These are phyloP conservation scores for Didymella pomorum DNA, from an alignment of 2,329 filamentous ascomycete species.

Conservation along the genomic window DNA sequence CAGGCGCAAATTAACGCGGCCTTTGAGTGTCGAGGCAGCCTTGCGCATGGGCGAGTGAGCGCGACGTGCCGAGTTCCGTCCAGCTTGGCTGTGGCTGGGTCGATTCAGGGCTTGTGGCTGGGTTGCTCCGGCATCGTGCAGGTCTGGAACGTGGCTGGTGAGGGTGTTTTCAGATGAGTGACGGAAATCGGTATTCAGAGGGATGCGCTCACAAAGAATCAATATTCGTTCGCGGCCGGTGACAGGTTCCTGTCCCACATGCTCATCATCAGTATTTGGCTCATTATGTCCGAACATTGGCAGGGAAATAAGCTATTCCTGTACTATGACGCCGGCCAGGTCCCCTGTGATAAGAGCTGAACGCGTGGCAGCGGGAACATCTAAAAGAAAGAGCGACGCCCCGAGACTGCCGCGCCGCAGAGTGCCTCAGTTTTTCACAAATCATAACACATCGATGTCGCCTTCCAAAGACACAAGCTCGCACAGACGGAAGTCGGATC, in stretches of 20 bases:
- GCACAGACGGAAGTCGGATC: background rate
- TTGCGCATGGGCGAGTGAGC: background rate
- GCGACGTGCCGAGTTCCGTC: background rate
- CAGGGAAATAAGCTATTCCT: background rate
- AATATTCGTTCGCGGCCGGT: background rate
- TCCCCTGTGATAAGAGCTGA: background rate
- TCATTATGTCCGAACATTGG: background rate
- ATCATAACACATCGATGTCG: background rate
- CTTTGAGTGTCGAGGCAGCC: background rate
- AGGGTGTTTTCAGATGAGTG: background rate
- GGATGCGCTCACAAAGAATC: background rate
- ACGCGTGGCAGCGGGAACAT: background rate
- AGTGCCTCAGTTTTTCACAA: background rate
- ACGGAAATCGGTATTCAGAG: background rate
- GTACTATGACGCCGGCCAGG: background rate
- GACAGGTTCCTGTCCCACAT: background rate
- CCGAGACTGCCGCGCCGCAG: background rate
- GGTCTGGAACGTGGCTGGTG: background rate
- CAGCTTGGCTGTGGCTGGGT: background rate
- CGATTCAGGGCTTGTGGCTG: background rate
- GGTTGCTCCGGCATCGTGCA: background rate
- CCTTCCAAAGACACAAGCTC: background rate
- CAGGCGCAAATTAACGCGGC: background rate
- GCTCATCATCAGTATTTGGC: background rate
- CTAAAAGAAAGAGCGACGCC: background rate